Evolutionary conservation across 768 basidiomycete species (phyloP), one percentile per base, ranked within the genome.

Genomic region (Plicaturopsis crispa): DNA sequence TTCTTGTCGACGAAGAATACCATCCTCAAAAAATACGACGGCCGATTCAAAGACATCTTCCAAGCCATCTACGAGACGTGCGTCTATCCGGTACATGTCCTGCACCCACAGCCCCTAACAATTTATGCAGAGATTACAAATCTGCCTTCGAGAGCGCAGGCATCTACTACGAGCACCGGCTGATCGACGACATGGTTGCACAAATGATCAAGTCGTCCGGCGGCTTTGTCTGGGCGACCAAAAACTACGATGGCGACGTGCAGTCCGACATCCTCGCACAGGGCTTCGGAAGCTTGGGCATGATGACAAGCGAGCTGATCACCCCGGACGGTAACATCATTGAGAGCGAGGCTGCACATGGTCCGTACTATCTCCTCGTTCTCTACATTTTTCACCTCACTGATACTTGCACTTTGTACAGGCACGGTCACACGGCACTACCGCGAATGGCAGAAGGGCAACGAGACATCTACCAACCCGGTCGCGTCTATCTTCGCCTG

Each of bases 1-100:
- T 97, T 93, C 73, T 78, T 98, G 86, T 92, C 89, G 8, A 98
- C 94, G 30, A 97, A 99, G 70, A 98, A 94, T 65, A 94, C 90
- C 17, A 93, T 94, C 63, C 55, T 94, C 55, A 94, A 99, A 69
- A 92, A 84, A 57, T 99, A 99, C 60, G 96, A 98, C 54, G 96
- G 96, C 31, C 78, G 93, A 21, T 99, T 98, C 78, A 99, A 99
- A 71, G 96, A 99, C 53, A 92, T 94, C 56, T 96, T 99, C 81
- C 81, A 97, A 60, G 91, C 96, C 53, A 82, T 97, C 52, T 99
- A 90, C 59, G 88, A 94, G 5, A 52, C 67, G 70, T 76, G 41
- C 38, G 72, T 65, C 28, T 24, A 10, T 33, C 17, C 23, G 17
- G 28, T 31, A 6, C 18, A 14, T 44, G 30, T 18, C 16, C 14